Percentiles rank a stretch among this genome's conserved stretches.
These are phyloP conservation scores for Triangularia setosa DNA, from an alignment of 2,329 filamentous ascomycete species.

Conservation along the genomic window DNA sequence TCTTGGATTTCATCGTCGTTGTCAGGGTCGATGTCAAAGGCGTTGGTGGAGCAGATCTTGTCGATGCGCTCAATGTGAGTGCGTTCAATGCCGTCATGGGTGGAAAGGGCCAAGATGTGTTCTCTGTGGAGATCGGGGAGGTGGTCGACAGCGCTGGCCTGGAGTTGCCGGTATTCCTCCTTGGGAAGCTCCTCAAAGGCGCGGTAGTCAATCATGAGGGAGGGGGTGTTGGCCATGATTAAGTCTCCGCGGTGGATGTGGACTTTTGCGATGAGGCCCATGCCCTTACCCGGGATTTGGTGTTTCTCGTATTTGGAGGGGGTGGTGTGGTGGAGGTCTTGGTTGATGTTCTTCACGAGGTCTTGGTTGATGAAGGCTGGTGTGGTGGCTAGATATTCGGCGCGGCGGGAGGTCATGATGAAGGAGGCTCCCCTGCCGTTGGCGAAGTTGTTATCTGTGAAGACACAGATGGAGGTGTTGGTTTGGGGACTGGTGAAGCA, in stretches of 20 bases:
- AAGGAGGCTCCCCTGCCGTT: constrained; percentile 37
- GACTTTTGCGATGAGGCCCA: constrained; percentile 35
- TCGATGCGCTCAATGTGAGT: constrained; percentile 30
- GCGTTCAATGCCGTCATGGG: constrained; percentile 29
- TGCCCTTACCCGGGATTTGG: constrained; percentile 37
- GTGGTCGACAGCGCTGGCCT: constrained; percentile 30
- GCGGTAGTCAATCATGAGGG: constrained; percentile 38
- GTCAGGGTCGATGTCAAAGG: constrained; percentile 36
- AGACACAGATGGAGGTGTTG: constrained; percentile 33
- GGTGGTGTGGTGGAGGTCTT: constrained; percentile 25
- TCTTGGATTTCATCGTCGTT: constrained; percentile 29
- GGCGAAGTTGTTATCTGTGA: constrained; percentile 34
- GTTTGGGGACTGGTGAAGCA: constrained; percentile 27
- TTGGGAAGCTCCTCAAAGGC: constrained; percentile 31
- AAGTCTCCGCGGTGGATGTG: constrained; percentile 35
- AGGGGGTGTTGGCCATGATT: constrained; percentile 38
- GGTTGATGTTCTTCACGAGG: constrained; percentile 25
- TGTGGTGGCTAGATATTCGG: constrained; percentile 27
- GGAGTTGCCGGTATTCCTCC: constrained; percentile 29
- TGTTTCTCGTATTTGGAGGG: constrained; percentile 33
- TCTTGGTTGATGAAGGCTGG: constrained; percentile 30
- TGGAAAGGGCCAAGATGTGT: constrained; percentile 36
- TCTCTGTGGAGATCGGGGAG: constrained; percentile 32
- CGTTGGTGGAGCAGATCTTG: constrained; percentile 37
- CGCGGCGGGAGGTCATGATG: constrained; percentile 34